These are phyloP conservation scores for Elaeis oleifera DNA, from an alignment of 202 grass and related monocot species.

Conservation along the genomic window DNA sequence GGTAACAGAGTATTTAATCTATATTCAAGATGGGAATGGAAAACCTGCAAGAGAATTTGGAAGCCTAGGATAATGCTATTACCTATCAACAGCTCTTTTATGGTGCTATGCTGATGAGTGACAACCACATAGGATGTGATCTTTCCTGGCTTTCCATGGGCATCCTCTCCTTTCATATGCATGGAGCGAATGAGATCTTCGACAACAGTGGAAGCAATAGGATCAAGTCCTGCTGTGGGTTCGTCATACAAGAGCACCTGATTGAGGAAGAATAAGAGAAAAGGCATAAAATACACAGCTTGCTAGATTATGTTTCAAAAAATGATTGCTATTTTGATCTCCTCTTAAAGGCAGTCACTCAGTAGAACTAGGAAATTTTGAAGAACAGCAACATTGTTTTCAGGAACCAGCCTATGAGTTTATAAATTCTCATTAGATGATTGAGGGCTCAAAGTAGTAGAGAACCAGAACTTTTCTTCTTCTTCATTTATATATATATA, in stretches of 20 bases:
- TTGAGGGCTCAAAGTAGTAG: too few species aligned
- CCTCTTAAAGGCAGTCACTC: too few species aligned
- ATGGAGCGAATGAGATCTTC: constrained; percentile 95
- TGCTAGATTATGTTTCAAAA: too few species aligned
- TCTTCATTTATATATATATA: too few species aligned
- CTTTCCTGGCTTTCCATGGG: constrained; percentile 59
- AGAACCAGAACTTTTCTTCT: too few species aligned
- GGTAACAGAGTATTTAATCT: constrained; percentile 10
- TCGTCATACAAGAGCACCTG: constrained; percentile 94
- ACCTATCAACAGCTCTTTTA: constrained; percentile 95
- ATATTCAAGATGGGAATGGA: constrained; percentile 1
- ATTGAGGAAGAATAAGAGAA: constrained; percentile 2
- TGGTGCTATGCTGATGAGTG: constrained; percentile 99
- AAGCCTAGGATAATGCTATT: constrained; percentile 8
- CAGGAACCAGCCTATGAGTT: too few species aligned
- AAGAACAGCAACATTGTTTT: too few species aligned
- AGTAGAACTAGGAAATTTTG: too few species aligned
- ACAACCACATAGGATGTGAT: constrained; percentile 81
- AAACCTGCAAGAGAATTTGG: neutral
- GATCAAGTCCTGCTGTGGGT: constrained; percentile 91
- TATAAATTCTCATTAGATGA: too few species aligned
- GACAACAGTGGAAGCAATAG: constrained; percentile 92
- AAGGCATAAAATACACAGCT: too few species aligned
- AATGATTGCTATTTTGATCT: too few species aligned
- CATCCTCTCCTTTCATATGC: constrained; percentile 61